Conservation (phyloP, 768 basidiomycete species). For the Cystofilobasidium capitatum region DNA sequence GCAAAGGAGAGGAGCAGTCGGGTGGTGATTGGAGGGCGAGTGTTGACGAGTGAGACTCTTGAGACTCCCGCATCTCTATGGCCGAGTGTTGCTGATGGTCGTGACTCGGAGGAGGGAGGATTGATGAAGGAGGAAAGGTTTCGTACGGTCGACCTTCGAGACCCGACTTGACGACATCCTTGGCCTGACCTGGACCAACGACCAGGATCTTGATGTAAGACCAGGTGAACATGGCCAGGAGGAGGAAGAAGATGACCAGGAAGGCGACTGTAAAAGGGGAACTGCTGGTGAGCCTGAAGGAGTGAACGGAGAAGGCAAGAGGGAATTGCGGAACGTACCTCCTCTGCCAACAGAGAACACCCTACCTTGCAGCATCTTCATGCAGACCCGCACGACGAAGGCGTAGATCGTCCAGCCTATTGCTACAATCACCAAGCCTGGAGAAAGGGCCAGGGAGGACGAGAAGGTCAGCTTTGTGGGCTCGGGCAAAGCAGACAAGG, state of each 20-base stretch:
- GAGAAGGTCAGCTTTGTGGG: not conserved
- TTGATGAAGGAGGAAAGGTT: not conserved
- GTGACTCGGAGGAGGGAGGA: no score
- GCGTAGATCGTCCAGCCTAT: constrained; percentile 16
- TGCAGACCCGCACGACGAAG: constrained; percentile 16
- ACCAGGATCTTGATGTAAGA: constrained; percentile 15
- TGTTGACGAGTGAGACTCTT: not conserved
- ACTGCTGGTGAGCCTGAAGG: not conserved
- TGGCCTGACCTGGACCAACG: constrained; percentile 11
- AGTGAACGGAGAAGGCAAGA: not conserved
- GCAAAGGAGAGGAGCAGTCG: not conserved
- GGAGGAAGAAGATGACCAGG: constrained; percentile 2
- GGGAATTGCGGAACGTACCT: not conserved
- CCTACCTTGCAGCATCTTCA: constrained; percentile 13
- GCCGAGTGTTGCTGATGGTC: not conserved
- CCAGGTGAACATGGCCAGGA: constrained; percentile 17
- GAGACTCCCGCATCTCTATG: not conserved
- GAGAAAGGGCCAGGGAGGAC: no score
- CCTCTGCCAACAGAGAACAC: not conserved
- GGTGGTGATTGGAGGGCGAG: not conserved
- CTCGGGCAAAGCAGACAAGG: not conserved
- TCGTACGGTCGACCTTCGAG: not conserved
- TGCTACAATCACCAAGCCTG: constrained; percentile 10
- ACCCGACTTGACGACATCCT: constrained; percentile 2
- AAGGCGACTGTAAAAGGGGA: constrained; percentile 3